Conservation (phyloP, 2,329 filamentous ascomycete genomes). For the Monosporascus sp. region DNA sequence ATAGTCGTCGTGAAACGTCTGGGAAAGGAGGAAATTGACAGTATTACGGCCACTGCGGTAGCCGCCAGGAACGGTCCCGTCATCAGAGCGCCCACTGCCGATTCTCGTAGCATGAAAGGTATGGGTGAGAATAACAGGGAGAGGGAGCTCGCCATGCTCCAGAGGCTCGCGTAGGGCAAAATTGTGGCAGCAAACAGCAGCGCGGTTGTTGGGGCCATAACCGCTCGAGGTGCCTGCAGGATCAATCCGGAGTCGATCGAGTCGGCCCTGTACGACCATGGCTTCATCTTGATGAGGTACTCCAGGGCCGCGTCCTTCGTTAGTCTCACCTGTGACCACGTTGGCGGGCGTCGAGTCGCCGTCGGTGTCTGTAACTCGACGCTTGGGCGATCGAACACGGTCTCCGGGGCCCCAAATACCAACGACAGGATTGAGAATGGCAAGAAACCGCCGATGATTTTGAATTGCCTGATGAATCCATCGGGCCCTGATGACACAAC, state of each 20-base stretch:
- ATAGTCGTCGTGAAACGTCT: constrained; percentile 27
- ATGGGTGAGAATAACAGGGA: constrained; percentile 41
- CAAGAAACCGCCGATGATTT: constrained; percentile 45
- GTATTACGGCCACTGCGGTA: constrained; percentile 25
- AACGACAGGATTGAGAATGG: constrained; percentile 42
- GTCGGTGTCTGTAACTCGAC: constrained; percentile 11
- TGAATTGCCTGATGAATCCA: constrained; percentile 44
- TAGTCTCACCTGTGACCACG: constrained; percentile 18
- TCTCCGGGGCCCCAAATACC: constrained; percentile 46
- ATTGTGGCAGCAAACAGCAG: constrained; percentile 41
- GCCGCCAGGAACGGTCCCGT: constrained; percentile 38
- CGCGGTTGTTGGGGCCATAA: constrained; percentile 43
- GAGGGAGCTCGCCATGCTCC: constrained; percentile 40
- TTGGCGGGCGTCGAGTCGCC: constrained; percentile 13
- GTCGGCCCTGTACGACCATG: constrained; percentile 30
- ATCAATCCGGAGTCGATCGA: constrained; percentile 24
- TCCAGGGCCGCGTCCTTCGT: constrained; percentile 27
- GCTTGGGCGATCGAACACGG: constrained; percentile 41
- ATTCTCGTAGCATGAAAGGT: constrained; percentile 36
- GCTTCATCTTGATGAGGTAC: constrained; percentile 37
- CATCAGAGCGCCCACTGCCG: constrained; percentile 39
- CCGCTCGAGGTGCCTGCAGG: constrained; percentile 42
- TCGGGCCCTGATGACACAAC: constrained; percentile 35
- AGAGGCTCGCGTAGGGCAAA: constrained; percentile 41
- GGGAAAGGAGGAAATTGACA: constrained; percentile 27